Evolutionary conservation across 371 early-diverging fungal species (phyloP).

Genomic region (Mortierella sp.): DNA sequence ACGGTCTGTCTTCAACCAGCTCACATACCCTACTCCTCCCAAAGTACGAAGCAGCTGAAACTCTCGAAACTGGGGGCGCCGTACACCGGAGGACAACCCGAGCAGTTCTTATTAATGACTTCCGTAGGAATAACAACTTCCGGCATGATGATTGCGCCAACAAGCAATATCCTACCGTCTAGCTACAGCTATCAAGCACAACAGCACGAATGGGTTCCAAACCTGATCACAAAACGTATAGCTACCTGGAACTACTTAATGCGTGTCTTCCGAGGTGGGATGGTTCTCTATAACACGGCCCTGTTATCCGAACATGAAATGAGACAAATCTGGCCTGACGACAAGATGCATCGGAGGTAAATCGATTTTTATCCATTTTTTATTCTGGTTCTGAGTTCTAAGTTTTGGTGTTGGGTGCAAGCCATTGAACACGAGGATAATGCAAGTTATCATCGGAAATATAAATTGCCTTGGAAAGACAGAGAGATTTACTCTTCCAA

Average conservation of each 20-base stretch:
- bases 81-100: too few relatives aligned
- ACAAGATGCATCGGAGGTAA: conserved; percentile 47
- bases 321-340: conserved; percentile 27
- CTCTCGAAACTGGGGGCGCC: too few relatives aligned
- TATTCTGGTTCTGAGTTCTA: not conserved
- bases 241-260: conserved; percentile 28
- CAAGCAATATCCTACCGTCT: not conserved
- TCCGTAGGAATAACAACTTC: not conserved
- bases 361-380: not conserved
- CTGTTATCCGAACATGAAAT: conserved; percentile 28
- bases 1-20: too few relatives aligned
- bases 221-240: conserved; percentile 13
- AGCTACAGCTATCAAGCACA: not conserved
- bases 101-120: not conserved
- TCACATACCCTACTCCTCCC: too few relatives aligned
- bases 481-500: not conserved
- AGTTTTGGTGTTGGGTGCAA: not conserved
- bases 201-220: conserved; percentile 25
- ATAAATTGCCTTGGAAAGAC: too few relatives aligned
- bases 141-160: not conserved
- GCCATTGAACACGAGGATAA: too few relatives aligned
- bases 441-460: too few relatives aligned
- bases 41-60: too few relatives aligned
- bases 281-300: conserved; percentile 43
- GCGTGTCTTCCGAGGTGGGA: conserved; percentile 29